phyloP scores from a whole-genome alignment of 2,329 filamentous ascomycete genomes.

The Aspergillus arachidicola region DNA sequence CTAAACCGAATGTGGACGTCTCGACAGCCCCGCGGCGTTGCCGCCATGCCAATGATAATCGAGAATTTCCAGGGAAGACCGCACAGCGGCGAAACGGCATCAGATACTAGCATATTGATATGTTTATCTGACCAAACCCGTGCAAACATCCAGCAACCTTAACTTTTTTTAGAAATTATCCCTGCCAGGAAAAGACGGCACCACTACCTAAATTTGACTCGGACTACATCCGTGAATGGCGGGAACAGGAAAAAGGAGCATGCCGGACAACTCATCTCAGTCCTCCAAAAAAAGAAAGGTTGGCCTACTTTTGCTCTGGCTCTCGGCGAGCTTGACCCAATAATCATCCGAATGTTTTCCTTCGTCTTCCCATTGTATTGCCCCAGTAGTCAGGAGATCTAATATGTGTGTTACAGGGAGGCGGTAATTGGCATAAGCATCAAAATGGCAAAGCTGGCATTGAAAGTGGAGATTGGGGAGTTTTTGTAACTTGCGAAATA shows the following conservation, averaged over 20 bases:
- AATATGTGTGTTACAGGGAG: constrained; percentile 25
- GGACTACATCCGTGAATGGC: constrained; percentile 24
- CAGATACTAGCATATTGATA: not conserved
- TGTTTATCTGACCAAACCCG: not conserved
- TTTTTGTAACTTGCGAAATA: constrained; percentile 66
- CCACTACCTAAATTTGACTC: not conserved
- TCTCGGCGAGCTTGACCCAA: not conserved
- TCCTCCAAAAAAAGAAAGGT: constrained; percentile 40
- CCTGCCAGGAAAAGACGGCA: not conserved
- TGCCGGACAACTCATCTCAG: constrained; percentile 28
- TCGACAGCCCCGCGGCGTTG: constrained; percentile 1
- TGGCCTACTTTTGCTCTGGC: constrained; percentile 6
- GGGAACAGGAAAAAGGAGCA: constrained; percentile 33
- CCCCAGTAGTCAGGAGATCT: constrained; percentile 3
- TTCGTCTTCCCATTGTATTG: not conserved
- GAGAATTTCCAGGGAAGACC: constrained; percentile 8
- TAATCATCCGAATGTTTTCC: not conserved
- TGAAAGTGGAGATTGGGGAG: constrained; percentile 59
- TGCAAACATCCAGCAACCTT: constrained; percentile 2
- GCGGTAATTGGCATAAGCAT: constrained; percentile 33
- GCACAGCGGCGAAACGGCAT: not conserved
- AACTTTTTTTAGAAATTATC: constrained; percentile 7
- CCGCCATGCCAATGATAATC: constrained; percentile 7
- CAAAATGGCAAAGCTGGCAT: constrained; percentile 30
- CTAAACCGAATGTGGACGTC: constrained; percentile 17